Conservation (phyloP, 2,329 filamentous ascomycete genomes). For the Mycogone perniciosa region DNA sequence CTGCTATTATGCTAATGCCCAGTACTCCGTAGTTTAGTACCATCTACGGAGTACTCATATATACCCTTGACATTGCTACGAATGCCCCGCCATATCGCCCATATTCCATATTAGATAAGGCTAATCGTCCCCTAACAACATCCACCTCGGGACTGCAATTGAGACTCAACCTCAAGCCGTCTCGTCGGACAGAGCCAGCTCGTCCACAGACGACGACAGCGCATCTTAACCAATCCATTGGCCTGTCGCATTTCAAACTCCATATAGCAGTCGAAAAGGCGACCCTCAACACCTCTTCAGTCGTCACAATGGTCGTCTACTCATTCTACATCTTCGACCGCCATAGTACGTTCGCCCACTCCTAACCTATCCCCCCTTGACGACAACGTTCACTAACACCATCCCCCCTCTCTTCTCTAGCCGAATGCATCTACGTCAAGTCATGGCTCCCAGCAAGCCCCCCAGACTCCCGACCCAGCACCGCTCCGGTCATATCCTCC, state of each 20-base stretch:
- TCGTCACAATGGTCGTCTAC: slow-evolving; percentile 75
- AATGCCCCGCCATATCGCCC: no score
- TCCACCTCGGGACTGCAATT: background rate
- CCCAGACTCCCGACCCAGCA: slow-evolving; percentile 12
- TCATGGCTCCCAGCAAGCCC: slow-evolving; percentile 59
- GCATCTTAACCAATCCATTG: background rate
- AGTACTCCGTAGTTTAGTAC: no score
- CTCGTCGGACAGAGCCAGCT: background rate
- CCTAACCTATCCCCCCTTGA: slow-evolving; percentile 1
- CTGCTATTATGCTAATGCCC: no score
- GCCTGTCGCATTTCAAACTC: background rate
- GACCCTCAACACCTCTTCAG: background rate
- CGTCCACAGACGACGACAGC: background rate
- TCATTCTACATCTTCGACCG: slow-evolving; percentile 99
- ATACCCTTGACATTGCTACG: no score
- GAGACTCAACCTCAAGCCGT: background rate
- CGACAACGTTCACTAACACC: slow-evolving; percentile 9
- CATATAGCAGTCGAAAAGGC: background rate
- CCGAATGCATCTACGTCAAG: slow-evolving; percentile 94
- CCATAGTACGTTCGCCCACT: slow-evolving; percentile 61
- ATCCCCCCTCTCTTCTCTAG: slow-evolving; percentile 40
- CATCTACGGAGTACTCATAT: no score
- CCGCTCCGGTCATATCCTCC: slow-evolving; percentile 14
- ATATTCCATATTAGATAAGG: no score
- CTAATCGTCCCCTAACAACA: background rate